A percentile compares a stretch with the other conserved stretches of the same genome.
Evolutionary conservation across 768 basidiomycete genomes (phyloP).

Genomic region (Jaapia argillacea): DNA sequence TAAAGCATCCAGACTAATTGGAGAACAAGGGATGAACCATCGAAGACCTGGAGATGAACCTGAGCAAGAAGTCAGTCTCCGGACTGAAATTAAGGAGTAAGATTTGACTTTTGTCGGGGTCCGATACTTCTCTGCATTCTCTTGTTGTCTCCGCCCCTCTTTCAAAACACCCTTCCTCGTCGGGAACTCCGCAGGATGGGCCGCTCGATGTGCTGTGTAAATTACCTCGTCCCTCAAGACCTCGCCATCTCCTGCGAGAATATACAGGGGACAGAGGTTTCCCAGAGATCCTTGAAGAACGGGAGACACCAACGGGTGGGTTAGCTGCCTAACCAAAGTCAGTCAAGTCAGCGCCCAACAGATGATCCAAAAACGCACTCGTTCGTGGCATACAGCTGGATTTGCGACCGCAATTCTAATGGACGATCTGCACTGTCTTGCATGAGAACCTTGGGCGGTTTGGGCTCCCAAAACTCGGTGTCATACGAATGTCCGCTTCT

Average conservation of each 20-base stretch:
- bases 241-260: constrained; percentile 66
- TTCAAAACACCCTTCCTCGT: constrained; percentile 41
- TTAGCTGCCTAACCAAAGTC: constrained; percentile 34
- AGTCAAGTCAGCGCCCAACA: no score
- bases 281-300: constrained; percentile 63
- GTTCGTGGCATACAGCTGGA: constrained; percentile 71
- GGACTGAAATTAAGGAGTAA: not conserved
- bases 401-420: constrained; percentile 48
- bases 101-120: constrained; percentile 37
- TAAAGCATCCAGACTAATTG: constrained; percentile 2
- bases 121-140: constrained; percentile 39
- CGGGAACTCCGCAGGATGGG: constrained; percentile 58
- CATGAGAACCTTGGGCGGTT: constrained; percentile 49
- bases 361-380: constrained; percentile 32
- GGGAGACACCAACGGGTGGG: constrained; percentile 67
- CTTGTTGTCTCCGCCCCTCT: constrained; percentile 34
- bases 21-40: constrained; percentile 32
- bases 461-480: constrained; percentile 36
- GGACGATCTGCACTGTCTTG: constrained; percentile 31
- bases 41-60: constrained; percentile 44
- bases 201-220: constrained; percentile 72
- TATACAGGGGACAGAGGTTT: constrained; percentile 66
- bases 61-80: not conserved
- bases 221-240: constrained; percentile 72
- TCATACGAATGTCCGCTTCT: constrained; percentile 4